These are phyloP conservation scores for Calvatia gigantea DNA, from an alignment of 768 basidiomycete species.

Conservation along the genomic window DNA sequence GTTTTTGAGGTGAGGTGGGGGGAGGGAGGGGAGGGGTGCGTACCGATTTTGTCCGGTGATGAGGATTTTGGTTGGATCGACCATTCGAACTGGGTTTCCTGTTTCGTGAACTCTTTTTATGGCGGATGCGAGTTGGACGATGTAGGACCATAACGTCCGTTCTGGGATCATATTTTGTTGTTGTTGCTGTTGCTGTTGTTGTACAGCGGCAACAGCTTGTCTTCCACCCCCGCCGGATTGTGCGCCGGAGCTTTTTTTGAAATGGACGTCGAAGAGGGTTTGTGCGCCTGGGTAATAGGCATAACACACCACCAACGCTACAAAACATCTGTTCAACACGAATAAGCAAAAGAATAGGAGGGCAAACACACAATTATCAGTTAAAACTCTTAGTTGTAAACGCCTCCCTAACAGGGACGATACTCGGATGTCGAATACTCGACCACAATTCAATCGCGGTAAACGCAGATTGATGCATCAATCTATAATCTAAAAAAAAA, in stretches of 20 bases:
- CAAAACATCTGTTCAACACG: background rate
- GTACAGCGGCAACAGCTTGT: conserved; percentile 20
- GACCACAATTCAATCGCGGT: conserved; percentile 83
- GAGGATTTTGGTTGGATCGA: conserved; percentile 86
- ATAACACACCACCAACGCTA: conserved; percentile 90
- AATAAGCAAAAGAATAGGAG: background rate
- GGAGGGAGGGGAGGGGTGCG: background rate
- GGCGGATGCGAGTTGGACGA: conserved; percentile 85
- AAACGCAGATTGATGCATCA: conserved; percentile 82
- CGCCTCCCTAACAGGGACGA: conserved; percentile 83
- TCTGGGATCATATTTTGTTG: conserved; percentile 56
- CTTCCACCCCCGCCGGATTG: conserved; percentile 19
- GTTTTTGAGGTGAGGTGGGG: background rate
- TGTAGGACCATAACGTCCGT: conserved; percentile 86
- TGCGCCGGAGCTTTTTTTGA: conserved; percentile 45
- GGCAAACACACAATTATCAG: conserved; percentile 76
- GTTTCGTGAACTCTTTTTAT: conserved; percentile 83
- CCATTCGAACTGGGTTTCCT: conserved; percentile 73
- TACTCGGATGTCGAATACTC: conserved; percentile 77
- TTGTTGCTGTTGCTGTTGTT: conserved; percentile 19
- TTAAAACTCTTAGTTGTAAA: conserved; percentile 93
- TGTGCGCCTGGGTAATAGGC: conserved; percentile 82
- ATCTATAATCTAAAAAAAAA: conserved; percentile 66
- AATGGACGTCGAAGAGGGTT: conserved; percentile 77
- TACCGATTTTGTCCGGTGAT: conserved; percentile 89